Evolutionary conservation across 2,329 filamentous ascomycete genomes (phyloP), one percentile per base, ranked within the genome.

Genomic region (Neonectria punicea): DNA sequence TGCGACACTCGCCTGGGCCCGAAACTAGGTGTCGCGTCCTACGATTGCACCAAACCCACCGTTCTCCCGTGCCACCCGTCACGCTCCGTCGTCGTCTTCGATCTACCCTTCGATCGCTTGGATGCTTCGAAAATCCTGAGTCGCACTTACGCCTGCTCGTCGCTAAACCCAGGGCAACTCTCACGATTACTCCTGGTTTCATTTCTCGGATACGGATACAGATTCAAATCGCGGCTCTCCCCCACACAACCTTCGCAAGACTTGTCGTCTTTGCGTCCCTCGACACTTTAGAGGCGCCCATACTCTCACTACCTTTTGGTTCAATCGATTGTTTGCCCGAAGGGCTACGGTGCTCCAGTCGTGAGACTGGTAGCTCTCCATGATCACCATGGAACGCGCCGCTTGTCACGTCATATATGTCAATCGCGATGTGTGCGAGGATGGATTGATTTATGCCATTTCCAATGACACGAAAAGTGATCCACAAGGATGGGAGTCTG

Each of bases 371-470:
- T 83, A 85, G 85, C 84, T 83, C 81, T 78, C 80, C 76, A 79
- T 81, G 80, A 79, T 80, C 81, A 83, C 79, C 76, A 89, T 89
- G 87, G 86, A 89, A 77, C 82, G 81, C 75, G 82, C 84, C 73
- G 80, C 81, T 64, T 88, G 86, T 76, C 85, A 88, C 76, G 83
- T 89, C 70, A 85, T 89, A 67, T 89, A 89, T 70, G 86, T 89
- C 72, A 85, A 88, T 79, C 85, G 85, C 73, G 80, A 81, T 66
- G 82, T 86, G 67, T 79, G 78, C 70, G 77, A 82, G 65, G 82
- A 87, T 71, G 80, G 83, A 61, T 74, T 82, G 55, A 76, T 87
- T 44, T 75, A 68, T 68, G 65, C 65, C 55, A 61, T 58, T 25
- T 58, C 66, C n/a, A 44, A 34, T 28, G 46, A 51, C 20, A 46